phyloP scores from a whole-genome alignment of 106 monocot species.

The Vanilla planifolia region DNA sequence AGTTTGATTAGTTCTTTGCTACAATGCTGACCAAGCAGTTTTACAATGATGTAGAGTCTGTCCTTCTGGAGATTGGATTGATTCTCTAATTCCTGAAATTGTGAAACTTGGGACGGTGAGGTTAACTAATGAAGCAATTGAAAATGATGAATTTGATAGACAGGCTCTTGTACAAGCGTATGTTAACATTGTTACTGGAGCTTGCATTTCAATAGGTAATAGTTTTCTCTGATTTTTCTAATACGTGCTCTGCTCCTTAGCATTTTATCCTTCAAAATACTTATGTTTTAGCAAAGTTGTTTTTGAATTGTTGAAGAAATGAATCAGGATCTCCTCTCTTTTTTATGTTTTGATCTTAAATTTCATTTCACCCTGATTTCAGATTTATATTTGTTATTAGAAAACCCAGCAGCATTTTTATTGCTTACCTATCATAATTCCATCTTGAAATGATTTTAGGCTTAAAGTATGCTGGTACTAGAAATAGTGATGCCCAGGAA shows the following conservation, averaged over 20 bases:
- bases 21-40: background rate
- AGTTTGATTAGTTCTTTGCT: background rate
- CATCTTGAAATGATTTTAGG: slow-evolving; percentile 33
- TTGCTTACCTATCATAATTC: too few relatives aligned
- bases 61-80: slow-evolving; percentile 80
- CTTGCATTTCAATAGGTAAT: slow-evolving; percentile 87
- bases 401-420: too few relatives aligned
- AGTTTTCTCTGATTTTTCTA: slow-evolving; percentile 5
- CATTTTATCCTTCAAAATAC: too few relatives aligned
- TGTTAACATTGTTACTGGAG: slow-evolving; percentile 81
- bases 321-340: too few relatives aligned
- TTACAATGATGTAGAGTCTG: slow-evolving; percentile 36
- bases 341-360: too few relatives aligned
- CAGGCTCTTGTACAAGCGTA: slow-evolving; percentile 85
- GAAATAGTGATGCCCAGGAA: slow-evolving; percentile 82
- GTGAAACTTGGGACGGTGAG: slow-evolving; percentile 39
- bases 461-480: slow-evolving; percentile 82
- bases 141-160: slow-evolving; percentile 56
- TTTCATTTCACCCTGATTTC: too few relatives aligned
- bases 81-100: slow-evolving; percentile 77
- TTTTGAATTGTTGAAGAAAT: too few relatives aligned
- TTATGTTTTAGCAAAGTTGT: too few relatives aligned
- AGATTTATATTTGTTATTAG: too few relatives aligned
- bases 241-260: too few relatives aligned
- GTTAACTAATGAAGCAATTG: slow-evolving; percentile 35